Evolutionary conservation across 129 eudicot species (phyloP).

Genomic region (Artemisia annua): DNA sequence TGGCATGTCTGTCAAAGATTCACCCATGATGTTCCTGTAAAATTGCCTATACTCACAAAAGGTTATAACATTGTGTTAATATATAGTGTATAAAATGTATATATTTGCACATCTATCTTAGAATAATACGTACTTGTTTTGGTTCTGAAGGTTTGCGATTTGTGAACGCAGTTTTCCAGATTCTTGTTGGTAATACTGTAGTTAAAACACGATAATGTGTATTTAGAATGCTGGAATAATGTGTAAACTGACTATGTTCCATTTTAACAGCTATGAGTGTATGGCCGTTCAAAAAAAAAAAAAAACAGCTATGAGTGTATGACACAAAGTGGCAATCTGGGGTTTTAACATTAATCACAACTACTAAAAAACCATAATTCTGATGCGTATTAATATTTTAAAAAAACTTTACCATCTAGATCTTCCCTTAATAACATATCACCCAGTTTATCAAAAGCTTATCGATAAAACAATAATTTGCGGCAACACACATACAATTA

Average conservation of each 20-base stretch:
- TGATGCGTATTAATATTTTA: too few species aligned
- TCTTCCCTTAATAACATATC: not conserved
- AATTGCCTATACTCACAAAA: slow-evolving; percentile 23
- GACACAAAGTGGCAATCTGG: too few species aligned
- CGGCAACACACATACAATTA: not conserved
- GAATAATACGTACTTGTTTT: slow-evolving; percentile 59
- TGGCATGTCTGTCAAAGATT: slow-evolving; percentile 49
- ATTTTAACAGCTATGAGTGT: too few species aligned
- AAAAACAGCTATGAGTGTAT: too few species aligned
- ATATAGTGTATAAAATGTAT: not conserved
- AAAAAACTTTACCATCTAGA: too few species aligned
- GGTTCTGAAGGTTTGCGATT: slow-evolving; percentile 64
- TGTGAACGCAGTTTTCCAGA: slow-evolving; percentile 75
- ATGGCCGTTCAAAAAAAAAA: too few species aligned
- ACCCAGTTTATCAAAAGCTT: not conserved
- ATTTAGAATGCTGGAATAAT: not conserved
- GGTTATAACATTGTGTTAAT: slow-evolving; percentile 8
- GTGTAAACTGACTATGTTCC: too few species aligned
- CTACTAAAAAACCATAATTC: too few species aligned
- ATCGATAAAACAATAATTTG: not conserved
- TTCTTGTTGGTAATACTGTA: slow-evolving; percentile 93
- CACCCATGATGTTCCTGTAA: slow-evolving; percentile 87
- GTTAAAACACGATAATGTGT: not conserved
- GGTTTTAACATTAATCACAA: too few species aligned
- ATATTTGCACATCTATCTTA: not conserved